A percentile compares a stretch with the other conserved stretches of the same genome.
Conservation (phyloP, 2,329 filamentous ascomycete genomes). For the Xylariaceae sp. region DNA sequence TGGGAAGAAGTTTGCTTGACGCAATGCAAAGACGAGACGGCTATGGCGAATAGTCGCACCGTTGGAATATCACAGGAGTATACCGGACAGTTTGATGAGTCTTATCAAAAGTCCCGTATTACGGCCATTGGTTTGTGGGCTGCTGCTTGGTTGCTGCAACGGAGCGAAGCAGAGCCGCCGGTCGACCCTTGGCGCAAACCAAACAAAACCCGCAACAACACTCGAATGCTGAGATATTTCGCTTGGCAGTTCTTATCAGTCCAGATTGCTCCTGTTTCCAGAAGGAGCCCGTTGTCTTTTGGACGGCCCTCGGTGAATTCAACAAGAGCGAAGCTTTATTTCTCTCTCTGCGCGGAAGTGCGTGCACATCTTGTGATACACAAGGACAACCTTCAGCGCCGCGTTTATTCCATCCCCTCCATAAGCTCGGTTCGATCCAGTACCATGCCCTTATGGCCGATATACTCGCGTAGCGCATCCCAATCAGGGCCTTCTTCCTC, state of each 20-base stretch:
- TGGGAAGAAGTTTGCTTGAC: conserved; percentile 1
- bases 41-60: conserved; percentile 12
- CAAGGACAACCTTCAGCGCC: neutral
- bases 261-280: neutral
- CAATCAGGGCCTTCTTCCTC: conserved; percentile 92
- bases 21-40: conserved; percentile 7
- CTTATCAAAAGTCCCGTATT: neutral
- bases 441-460: conserved; percentile 83
- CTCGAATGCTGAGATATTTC: conserved; percentile 1
- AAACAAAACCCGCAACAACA: neutral
- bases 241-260: neutral
- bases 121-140: neutral
- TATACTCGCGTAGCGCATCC: conserved; percentile 82
- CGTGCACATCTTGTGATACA: neutral
- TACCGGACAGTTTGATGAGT: conserved; percentile 4
- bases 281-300: neutral
- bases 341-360: neutral
- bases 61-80: conserved; percentile 15
- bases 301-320: neutral
- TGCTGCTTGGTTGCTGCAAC: neutral
- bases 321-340: neutral
- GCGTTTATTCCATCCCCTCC: conserved; percentile 77
- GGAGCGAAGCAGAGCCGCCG: neutral
- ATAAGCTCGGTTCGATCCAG: conserved; percentile 88
- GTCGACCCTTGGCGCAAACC: conserved; percentile 6